Conservation (phyloP, 1,139 yeast genomes). For the Sugiyamaella novakii region DNA sequence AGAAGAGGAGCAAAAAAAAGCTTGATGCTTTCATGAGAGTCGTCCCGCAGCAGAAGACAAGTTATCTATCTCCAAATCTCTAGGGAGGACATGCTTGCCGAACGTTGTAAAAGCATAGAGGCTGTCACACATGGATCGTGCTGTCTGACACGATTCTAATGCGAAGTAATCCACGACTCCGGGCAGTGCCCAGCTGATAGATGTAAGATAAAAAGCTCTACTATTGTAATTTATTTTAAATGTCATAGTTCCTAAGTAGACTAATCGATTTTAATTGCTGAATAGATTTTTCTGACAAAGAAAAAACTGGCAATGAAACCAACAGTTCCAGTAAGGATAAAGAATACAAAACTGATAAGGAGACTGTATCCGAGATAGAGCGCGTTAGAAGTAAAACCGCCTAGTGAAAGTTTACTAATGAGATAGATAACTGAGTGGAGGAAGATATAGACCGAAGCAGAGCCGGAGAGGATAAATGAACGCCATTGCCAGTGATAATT, state of each 20-base stretch:
- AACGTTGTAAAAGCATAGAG: too few relatives aligned
- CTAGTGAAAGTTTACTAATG: conserved; percentile 57
- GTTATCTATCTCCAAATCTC: too few relatives aligned
- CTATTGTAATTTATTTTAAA: conserved; percentile 1
- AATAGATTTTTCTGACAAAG: conserved; percentile 78
- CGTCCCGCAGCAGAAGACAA: too few relatives aligned
- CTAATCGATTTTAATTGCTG: conserved; percentile 81
- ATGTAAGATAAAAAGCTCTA: neutral
- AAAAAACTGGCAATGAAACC: conserved; percentile 78
- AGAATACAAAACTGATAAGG: conserved; percentile 68
- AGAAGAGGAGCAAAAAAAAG: too few relatives aligned
- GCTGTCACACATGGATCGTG: too few relatives aligned
- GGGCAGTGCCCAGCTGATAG: neutral
- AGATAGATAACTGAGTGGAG: conserved; percentile 69
- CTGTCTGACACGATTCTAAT: too few relatives aligned
- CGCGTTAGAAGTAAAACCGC: conserved; percentile 74
- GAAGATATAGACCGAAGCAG: conserved; percentile 82
- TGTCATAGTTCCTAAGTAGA: neutral
- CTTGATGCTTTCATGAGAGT: too few relatives aligned
- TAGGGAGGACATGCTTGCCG: too few relatives aligned
- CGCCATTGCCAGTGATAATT: conserved; percentile 99
- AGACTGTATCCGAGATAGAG: conserved; percentile 85
- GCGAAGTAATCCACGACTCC: neutral
- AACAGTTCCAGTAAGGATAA: conserved; percentile 83
- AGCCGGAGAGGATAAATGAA: conserved; percentile 84